phyloP scores from a whole-genome alignment of 2,329 filamentous ascomycete species.

The Apiospora aurea region DNA sequence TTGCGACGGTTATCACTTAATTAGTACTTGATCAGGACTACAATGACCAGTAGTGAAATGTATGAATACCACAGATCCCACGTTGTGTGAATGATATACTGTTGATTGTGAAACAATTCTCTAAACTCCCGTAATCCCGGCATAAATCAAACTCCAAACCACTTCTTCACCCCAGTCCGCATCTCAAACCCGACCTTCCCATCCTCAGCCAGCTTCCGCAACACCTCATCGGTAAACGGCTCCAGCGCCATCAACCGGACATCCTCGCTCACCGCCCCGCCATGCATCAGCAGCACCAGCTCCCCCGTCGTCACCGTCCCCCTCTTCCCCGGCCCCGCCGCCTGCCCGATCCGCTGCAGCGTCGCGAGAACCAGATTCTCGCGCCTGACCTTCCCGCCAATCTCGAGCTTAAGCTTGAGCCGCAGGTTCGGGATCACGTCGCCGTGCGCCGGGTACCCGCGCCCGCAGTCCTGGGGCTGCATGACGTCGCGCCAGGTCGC shows the following conservation, averaged over 20 bases:
- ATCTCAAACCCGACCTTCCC: conserved; percentile 50
- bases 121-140: no score
- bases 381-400: conserved; percentile 76
- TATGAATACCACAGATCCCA: no score
- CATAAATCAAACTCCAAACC: conserved; percentile 40
- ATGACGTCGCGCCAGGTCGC: conserved; percentile 74
- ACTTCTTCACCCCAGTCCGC: conserved; percentile 44
- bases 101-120: no score
- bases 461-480: conserved; percentile 64
- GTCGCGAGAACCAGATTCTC: conserved; percentile 53
- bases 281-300: conserved; percentile 52
- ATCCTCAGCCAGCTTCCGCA: conserved; percentile 52
- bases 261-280: conserved; percentile 44
- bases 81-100: no score
- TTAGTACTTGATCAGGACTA: no score
- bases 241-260: conserved; percentile 47
- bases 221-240: conserved; percentile 51
- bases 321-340: conserved; percentile 28
- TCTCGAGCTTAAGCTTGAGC: conserved; percentile 79
- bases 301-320: conserved; percentile 38
- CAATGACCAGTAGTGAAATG: no score
- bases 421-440: conserved; percentile 75
- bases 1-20: no score
- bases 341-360: conserved; percentile 47
- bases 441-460: conserved; percentile 87